Base-by-base conservation (phyloP, 306 rosid species). In the Cucurbita ficifolia region DNA sequence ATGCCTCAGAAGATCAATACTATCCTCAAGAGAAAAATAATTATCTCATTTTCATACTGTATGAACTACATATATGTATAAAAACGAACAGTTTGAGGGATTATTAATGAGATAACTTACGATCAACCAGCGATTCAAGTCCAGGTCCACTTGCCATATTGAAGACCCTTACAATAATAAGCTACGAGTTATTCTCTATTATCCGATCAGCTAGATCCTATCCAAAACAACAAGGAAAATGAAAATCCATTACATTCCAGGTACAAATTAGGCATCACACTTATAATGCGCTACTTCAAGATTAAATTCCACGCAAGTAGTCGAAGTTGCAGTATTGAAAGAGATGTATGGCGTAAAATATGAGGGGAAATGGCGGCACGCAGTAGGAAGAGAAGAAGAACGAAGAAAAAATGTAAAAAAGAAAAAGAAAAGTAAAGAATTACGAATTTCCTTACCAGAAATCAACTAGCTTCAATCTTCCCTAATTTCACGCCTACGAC, bases 81-180 rank as follows among this genome's bases (percentile, higher is more conserved):
- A 57, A 14, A 19, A 17, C 14, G 1, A 72, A 42, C 6, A 14
- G 6, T 9, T 16, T 22, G 21, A 38, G 21, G 18, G 45, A 39
- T 3, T 24, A 18, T 24, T 59, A 62, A 55, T 64, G 9, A 63
- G 22, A 46, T 36, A 38, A 29, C 86, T 46, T 79, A 86, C 89
- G 87, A 73, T 86, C 89, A 39, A 86, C 89, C 21, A 86, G 85
- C 60, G 89, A 69, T 77, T 86, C 89, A 11, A 86, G 89, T 46
- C 85, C 81, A 73, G 82, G 82, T 19, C 84, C 84, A 67, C 72
- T 75, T 5, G 85, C 84, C 89, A 86, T 86, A 14, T 35, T 79
- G 52, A 58, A 70, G 70, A 10, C 58, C 63, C 60, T 63, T 54
- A 70, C 8, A 17, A 43, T 50, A 1, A 24, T 50, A 1, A 24